These are phyloP conservation scores for Moesziomyces sp. DNA, from an alignment of 1,284 basidiomycete species.

Conservation along the genomic window DNA sequence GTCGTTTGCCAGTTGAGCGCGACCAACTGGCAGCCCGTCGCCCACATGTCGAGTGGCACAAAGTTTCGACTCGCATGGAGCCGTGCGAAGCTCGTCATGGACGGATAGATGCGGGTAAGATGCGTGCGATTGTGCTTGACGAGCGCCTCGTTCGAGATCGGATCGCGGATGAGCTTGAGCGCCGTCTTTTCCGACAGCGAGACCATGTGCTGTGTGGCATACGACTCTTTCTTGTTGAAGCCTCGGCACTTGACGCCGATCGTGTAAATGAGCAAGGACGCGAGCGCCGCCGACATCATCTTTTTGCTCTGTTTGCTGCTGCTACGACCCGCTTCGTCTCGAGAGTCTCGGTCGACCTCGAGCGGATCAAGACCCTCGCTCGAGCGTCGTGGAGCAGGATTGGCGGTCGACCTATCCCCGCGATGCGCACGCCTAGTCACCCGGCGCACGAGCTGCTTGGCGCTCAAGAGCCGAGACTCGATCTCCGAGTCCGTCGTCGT, in stretches of 20 bases:
- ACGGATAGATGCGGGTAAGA: constrained; percentile 89
- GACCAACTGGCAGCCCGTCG: constrained; percentile 89
- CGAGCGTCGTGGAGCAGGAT: constrained; percentile 6
- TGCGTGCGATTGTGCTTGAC: constrained; percentile 89
- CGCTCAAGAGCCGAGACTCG: constrained; percentile 41
- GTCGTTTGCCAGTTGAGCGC: constrained; percentile 97
- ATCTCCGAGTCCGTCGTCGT: constrained; percentile 45
- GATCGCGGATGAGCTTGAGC: constrained; percentile 52
- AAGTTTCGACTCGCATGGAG: constrained; percentile 76
- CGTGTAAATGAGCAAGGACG: constrained; percentile 88
- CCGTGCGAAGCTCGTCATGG: constrained; percentile 73
- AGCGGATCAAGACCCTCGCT: constrained; percentile 6
- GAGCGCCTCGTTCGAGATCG: constrained; percentile 72
- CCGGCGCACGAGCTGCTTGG: constrained; percentile 51
- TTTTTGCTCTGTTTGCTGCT: constrained; percentile 37
- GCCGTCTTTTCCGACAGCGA: constrained; percentile 83
- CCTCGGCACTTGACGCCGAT: constrained; percentile 94
- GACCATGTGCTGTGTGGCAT: constrained; percentile 89
- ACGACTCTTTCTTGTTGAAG: constrained; percentile 87
- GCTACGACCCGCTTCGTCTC: not conserved
- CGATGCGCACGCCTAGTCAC: constrained; percentile 30
- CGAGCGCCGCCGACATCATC: constrained; percentile 78
- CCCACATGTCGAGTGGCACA: constrained; percentile 89
- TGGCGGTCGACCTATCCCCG: not conserved
- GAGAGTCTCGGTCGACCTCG: not conserved